Evolutionary conservation across 106 monocot genomes (phyloP).

Genomic region (Acanthochlamys bracteata): DNA sequence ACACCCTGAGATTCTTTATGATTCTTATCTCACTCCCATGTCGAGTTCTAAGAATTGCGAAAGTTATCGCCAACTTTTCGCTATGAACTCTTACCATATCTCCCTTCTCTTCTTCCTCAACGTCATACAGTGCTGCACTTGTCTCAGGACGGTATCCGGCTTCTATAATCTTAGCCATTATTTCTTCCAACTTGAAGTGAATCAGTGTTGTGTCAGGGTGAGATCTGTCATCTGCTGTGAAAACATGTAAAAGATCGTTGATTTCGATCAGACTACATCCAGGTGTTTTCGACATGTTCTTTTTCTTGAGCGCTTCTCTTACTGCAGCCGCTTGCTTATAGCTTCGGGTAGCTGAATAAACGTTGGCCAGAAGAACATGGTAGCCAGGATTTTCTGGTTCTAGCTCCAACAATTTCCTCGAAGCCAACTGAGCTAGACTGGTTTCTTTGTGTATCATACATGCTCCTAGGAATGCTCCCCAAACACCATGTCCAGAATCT

Average conservation of each 20-base stretch:
- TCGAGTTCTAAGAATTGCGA: slow-evolving; percentile 53
- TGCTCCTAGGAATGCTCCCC: slow-evolving; percentile 77
- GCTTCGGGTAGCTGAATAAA: slow-evolving; percentile 46
- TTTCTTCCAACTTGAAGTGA: slow-evolving; percentile 42
- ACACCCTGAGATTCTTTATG: slow-evolving; percentile 78
- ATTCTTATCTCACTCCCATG: slow-evolving; percentile 57
- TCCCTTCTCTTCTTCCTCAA: slow-evolving; percentile 86
- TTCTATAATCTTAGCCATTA: slow-evolving; percentile 46
- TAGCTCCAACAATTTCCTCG: slow-evolving; percentile 52
- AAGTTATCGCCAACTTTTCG: slow-evolving; percentile 76
- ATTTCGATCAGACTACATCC: slow-evolving; percentile 79
- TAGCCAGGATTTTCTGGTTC: slow-evolving; percentile 61
- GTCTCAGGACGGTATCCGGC: slow-evolving; percentile 55
- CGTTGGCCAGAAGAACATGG: slow-evolving; percentile 72
- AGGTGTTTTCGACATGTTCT: slow-evolving; percentile 42
- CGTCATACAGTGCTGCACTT: slow-evolving; percentile 49
- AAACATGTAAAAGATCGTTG: slow-evolving; percentile 33
- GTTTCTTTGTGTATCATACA: slow-evolving; percentile 65
- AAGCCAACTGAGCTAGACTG: slow-evolving; percentile 38
- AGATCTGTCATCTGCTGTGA: slow-evolving; percentile 50
- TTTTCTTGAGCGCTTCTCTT: slow-evolving; percentile 35
- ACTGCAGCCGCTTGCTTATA: slow-evolving; percentile 54
- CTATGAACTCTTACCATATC: slow-evolving; percentile 68
- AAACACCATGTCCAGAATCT: slow-evolving; percentile 41
- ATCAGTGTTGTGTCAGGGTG: slow-evolving; percentile 44